These are phyloP conservation scores for Naematelia aurantialba DNA, from an alignment of 768 basidiomycete species.

Conservation along the genomic window DNA sequence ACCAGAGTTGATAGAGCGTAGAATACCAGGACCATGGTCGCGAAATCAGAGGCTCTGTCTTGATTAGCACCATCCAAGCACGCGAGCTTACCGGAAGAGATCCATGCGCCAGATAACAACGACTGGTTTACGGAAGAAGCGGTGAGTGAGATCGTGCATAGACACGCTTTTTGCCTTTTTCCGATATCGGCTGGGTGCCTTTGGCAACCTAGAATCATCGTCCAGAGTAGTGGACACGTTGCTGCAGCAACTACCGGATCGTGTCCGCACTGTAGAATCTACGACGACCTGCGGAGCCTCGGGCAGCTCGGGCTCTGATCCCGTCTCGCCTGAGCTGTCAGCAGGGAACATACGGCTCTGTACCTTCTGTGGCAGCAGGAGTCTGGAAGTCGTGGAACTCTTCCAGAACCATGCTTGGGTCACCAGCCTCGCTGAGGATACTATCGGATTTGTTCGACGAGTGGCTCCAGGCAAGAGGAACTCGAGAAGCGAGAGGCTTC, in stretches of 20 bases:
- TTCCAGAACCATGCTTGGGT: slow-evolving; percentile 6
- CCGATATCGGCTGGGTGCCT: background rate
- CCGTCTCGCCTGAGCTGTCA: slow-evolving; percentile 40
- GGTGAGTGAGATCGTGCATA: slow-evolving; percentile 82
- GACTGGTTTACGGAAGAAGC: slow-evolving; percentile 84
- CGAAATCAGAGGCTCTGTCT: slow-evolving; percentile 74
- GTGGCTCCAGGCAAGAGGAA: slow-evolving; percentile 54
- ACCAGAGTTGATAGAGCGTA: slow-evolving; percentile 66
- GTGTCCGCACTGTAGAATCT: slow-evolving; percentile 17
- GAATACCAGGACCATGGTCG: slow-evolving; percentile 67
- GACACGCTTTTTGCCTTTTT: slow-evolving; percentile 54
- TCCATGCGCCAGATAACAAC: slow-evolving; percentile 79
- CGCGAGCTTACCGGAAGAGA: slow-evolving; percentile 65
- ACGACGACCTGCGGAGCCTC: slow-evolving; percentile 24
- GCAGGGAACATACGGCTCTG: background rate
- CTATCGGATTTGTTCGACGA: background rate
- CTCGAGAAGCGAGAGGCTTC: slow-evolving; percentile 81
- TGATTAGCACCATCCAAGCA: slow-evolving; percentile 1
- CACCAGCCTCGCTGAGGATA: slow-evolving; percentile 4
- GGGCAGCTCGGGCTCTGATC: slow-evolving; percentile 39
- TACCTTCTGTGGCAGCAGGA: slow-evolving; percentile 48
- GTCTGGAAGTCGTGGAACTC: slow-evolving; percentile 23
- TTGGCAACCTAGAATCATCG: slow-evolving; percentile 1
- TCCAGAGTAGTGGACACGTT: slow-evolving; percentile 15
- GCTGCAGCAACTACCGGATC: slow-evolving; percentile 35